phyloP scores from a whole-genome alignment of 2,329 filamentous ascomycete genomes.

The Xylaria hypoxylon region DNA sequence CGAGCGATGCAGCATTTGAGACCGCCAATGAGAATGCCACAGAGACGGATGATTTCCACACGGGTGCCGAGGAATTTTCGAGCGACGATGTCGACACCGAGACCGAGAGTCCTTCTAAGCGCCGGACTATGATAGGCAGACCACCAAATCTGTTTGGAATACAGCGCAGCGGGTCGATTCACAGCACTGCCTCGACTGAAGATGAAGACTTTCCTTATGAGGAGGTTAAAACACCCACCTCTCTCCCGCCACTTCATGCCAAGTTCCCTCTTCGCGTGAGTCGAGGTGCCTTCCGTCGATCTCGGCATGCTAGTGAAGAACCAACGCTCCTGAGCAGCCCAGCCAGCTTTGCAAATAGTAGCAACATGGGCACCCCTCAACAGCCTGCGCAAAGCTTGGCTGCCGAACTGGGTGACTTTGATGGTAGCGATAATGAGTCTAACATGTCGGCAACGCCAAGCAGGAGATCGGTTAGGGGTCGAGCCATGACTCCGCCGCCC shows the following conservation, averaged over 20 bases:
- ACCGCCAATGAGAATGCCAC: slow-evolving; percentile 83
- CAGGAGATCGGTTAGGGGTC: slow-evolving; percentile 59
- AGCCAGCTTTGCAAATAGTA: slow-evolving; percentile 65
- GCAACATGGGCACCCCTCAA: slow-evolving; percentile 61
- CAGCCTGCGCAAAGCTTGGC: slow-evolving; percentile 80
- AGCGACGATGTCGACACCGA: slow-evolving; percentile 83
- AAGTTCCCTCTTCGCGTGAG: slow-evolving; percentile 79
- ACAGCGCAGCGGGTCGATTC: slow-evolving; percentile 70
- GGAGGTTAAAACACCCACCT: slow-evolving; percentile 71
- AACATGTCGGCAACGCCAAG: slow-evolving; percentile 66
- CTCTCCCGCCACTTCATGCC: slow-evolving; percentile 69
- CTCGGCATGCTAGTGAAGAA: slow-evolving; percentile 71
- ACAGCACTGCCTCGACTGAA: slow-evolving; percentile 89
- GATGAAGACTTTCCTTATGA: slow-evolving; percentile 71
- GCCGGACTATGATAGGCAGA: slow-evolving; percentile 45
- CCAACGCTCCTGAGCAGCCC: slow-evolving; percentile 69
- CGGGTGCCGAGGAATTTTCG: slow-evolving; percentile 81
- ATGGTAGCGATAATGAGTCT: slow-evolving; percentile 79
- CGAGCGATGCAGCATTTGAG: slow-evolving; percentile 72
- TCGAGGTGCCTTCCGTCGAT: slow-evolving; percentile 71
- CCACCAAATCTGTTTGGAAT: slow-evolving; percentile 40
- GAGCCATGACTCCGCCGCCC: slow-evolving; percentile 59
- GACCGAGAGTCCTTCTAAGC: slow-evolving; percentile 74
- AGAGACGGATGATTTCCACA: slow-evolving; percentile 95
- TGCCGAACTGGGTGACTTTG: slow-evolving; percentile 87